These are phyloP conservation scores for Naematelia aurantialba DNA, from an alignment of 768 basidiomycete species.

Conservation along the genomic window DNA sequence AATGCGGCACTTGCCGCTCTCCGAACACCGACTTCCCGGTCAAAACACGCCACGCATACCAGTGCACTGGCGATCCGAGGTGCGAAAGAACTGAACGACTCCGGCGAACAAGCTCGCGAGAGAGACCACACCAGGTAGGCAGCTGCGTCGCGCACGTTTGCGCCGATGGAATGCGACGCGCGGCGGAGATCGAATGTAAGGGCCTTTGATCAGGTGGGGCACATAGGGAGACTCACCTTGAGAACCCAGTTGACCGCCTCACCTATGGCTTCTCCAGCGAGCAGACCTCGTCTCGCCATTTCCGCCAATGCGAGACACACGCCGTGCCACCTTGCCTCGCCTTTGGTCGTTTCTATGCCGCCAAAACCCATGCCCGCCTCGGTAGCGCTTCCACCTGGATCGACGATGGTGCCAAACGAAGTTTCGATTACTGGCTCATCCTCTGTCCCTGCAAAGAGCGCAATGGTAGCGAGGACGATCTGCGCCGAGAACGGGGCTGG, in stretches of 20 bases:
- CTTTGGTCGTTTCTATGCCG: conserved; percentile 27
- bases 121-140: conserved; percentile 93
- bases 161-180: conserved; percentile 88
- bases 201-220: conserved; percentile 58
- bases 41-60: conserved; percentile 76
- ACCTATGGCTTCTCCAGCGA: conserved; percentile 59
- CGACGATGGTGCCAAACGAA: conserved; percentile 28
- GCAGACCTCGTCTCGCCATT: conserved; percentile 75
- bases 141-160: conserved; percentile 89
- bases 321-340: conserved; percentile 92
- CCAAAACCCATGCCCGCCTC: conserved; percentile 39
- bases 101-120: conserved; percentile 62
- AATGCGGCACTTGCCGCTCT: conserved; percentile 95
- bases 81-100: conserved; percentile 60
- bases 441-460: conserved; percentile 60
- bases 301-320: conserved; percentile 89
- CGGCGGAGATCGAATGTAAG: conserved; percentile 87
- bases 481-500: conserved; percentile 71
- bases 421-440: conserved; percentile 36
- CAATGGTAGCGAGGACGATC: conserved; percentile 73
- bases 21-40: conserved; percentile 90
- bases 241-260: conserved; percentile 72
- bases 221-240: conserved; percentile 57
- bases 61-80: conserved; percentile 65
- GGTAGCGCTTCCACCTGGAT: conserved; percentile 37